Evolutionary conservation across 148 eudicot species (phyloP).

Genomic region (Cornus florida): DNA sequence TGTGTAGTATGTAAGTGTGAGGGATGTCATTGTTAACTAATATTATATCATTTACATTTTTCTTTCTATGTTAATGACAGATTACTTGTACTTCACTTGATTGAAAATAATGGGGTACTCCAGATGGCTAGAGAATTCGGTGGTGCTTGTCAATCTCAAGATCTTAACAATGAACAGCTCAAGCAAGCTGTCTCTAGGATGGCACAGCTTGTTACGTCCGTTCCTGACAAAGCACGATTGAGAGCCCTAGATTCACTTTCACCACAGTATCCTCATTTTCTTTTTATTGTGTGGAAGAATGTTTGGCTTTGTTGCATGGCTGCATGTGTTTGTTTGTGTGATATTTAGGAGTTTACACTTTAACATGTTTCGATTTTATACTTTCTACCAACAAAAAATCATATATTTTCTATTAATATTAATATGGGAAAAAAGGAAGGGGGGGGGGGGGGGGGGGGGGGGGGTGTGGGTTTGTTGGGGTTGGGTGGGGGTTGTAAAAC

Average conservation of each 20-base stretch:
- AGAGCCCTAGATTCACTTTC: conserved; percentile 73
- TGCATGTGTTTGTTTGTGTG: too few species aligned
- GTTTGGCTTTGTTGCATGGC: too few species aligned
- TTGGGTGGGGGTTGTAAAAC: too few species aligned
- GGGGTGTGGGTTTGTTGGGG: too few species aligned
- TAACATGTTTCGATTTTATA: too few species aligned
- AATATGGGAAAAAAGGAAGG: too few species aligned
- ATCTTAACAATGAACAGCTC: conserved; percentile 29
- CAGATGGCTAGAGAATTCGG: conserved; percentile 60
- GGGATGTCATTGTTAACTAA: neutral
- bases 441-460: too few species aligned
- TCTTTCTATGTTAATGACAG: conserved; percentile 34
- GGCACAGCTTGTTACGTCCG: conserved; percentile 81
- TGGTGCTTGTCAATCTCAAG: conserved; percentile 33
- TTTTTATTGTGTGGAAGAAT: neutral
- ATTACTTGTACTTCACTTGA: conserved; percentile 67
- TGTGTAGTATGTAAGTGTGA: neutral
- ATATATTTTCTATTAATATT: too few species aligned
- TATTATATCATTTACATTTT: neutral
- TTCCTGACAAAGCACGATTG: conserved; percentile 79
- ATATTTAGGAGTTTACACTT: too few species aligned
- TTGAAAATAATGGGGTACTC: conserved; percentile 66
- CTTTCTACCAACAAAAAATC: too few species aligned
- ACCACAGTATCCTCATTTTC: conserved; percentile 76
- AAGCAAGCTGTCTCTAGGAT: conserved; percentile 45